These are phyloP conservation scores for Dipteronia dyeriana DNA, from an alignment of 345 rosid species.

Conservation along the genomic window DNA sequence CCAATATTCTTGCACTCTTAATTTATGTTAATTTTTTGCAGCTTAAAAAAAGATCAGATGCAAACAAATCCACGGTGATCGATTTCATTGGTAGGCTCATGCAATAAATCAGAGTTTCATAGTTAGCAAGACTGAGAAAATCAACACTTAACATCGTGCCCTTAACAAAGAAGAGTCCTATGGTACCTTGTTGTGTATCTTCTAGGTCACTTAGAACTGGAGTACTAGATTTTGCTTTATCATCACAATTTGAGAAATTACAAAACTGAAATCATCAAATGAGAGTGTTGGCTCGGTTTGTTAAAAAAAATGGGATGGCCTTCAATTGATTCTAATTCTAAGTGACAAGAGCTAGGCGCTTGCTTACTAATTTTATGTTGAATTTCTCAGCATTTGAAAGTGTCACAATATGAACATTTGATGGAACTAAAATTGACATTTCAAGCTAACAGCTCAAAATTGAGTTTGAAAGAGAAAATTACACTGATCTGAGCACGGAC, in stretches of 20 bases:
- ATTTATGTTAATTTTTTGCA: too few relatives aligned
- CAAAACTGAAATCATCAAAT: not conserved
- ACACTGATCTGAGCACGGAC: conserved; percentile 54
- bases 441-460: conserved; percentile 1
- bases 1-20: too few relatives aligned
- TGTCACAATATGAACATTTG: not conserved
- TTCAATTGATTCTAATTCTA: not conserved
- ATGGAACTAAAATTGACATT: conserved; percentile 1
- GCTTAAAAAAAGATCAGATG: too few relatives aligned
- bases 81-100: too few relatives aligned
- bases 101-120: too few relatives aligned
- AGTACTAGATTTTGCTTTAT: not conserved
- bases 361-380: not conserved
- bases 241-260: not conserved
- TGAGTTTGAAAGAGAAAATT: conserved; percentile 32
- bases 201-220: not conserved
- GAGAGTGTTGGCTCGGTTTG: not conserved
- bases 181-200: too few relatives aligned
- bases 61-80: too few relatives aligned
- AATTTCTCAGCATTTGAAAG: conserved; percentile 8
- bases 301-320: too few relatives aligned
- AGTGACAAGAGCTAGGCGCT: not conserved
- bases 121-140: not conserved
- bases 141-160: not conserved
- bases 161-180: not conserved